Conservation (phyloP, 768 basidiomycete species). For the Rhizopogon salebrosus region DNA sequence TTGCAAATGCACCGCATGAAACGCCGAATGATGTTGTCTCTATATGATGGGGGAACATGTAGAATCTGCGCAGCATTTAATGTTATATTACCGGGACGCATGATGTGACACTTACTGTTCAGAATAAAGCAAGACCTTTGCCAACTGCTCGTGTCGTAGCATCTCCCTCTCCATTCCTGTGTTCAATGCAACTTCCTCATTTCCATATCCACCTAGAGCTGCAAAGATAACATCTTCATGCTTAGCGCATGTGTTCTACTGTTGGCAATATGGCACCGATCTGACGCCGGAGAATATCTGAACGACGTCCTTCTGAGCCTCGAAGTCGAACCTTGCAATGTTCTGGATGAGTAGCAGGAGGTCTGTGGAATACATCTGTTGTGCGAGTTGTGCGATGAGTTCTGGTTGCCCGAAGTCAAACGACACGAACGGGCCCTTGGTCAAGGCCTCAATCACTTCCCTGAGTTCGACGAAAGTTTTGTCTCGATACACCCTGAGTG, state of each 20-base stretch:
- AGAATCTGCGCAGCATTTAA: conserved; percentile 56
- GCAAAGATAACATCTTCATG: conserved; percentile 76
- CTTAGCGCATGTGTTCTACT: conserved; percentile 80
- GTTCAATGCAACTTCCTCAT: conserved; percentile 94
- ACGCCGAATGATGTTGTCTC: conserved; percentile 98
- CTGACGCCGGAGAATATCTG: conserved; percentile 80
- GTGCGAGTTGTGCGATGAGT: conserved; percentile 87
- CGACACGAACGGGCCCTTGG: no score
- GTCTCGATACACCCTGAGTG: no score
- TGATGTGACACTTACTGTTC: conserved; percentile 69
- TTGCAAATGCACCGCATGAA: conserved; percentile 96
- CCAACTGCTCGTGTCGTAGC: conserved; percentile 87
- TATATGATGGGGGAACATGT: conserved; percentile 93
- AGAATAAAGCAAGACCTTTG: conserved; percentile 85
- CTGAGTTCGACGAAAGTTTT: no score
- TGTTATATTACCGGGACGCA: background rate
- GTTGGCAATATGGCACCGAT: conserved; percentile 95
- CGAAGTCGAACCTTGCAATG: conserved; percentile 89
- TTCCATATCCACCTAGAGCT: conserved; percentile 86
- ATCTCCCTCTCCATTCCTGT: conserved; percentile 99
- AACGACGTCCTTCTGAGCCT: conserved; percentile 82
- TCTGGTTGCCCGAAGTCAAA: no score
- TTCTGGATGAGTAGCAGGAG: conserved; percentile 75
- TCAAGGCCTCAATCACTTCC: no score
- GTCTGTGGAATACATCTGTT: conserved; percentile 92